Percentiles rank a stretch among this genome's conserved stretches.
Evolutionary conservation across 805 yeast species (phyloP).

Genomic region (Ogataea zsoltii): DNA sequence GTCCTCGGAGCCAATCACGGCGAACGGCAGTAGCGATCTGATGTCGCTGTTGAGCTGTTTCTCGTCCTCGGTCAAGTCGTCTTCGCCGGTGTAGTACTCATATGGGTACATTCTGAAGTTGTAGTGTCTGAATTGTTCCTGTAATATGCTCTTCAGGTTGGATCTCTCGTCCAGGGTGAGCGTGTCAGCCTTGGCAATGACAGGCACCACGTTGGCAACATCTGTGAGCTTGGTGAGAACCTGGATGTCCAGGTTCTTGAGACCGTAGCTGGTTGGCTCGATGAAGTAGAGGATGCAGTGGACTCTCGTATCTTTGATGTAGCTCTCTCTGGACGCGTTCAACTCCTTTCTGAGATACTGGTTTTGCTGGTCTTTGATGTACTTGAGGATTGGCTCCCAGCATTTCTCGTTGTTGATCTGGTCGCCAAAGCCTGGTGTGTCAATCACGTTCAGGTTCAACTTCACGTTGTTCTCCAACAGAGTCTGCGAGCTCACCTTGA

Average conservation of each 20-base stretch:
- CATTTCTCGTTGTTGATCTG: slow-evolving; percentile 92
- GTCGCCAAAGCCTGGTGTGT: slow-evolving; percentile 98
- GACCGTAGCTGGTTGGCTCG: slow-evolving; percentile 86
- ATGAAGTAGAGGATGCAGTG: slow-evolving; percentile 91
- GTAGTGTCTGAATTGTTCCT: slow-evolving; percentile 72
- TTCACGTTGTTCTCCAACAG: slow-evolving; percentile 85
- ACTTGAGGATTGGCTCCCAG: slow-evolving; percentile 95
- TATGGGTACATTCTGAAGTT: slow-evolving; percentile 82
- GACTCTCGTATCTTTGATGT: slow-evolving; percentile 83
- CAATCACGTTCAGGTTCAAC: slow-evolving; percentile 83
- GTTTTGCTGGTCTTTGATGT: slow-evolving; percentile 93
- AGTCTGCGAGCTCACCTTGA: slow-evolving; percentile 66
- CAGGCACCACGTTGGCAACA: slow-evolving; percentile 91
- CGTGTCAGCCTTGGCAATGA: slow-evolving; percentile 91
- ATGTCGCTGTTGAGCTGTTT: slow-evolving; percentile 72
- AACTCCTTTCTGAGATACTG: slow-evolving; percentile 88
- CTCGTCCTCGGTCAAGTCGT: slow-evolving; percentile 62
- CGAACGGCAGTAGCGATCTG: slow-evolving; percentile 84
- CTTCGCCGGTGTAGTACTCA: slow-evolving; percentile 42
- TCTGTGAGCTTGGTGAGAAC: slow-evolving; percentile 84
- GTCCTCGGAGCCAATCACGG: slow-evolving; percentile 87
- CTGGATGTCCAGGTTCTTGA: slow-evolving; percentile 77
- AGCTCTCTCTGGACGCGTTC: slow-evolving; percentile 87
- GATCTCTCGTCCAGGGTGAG: slow-evolving; percentile 84
- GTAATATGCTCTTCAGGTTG: slow-evolving; percentile 72